Conservation (phyloP, 352 stramenopile genomes). For the Globisporangium ultimum region DNA sequence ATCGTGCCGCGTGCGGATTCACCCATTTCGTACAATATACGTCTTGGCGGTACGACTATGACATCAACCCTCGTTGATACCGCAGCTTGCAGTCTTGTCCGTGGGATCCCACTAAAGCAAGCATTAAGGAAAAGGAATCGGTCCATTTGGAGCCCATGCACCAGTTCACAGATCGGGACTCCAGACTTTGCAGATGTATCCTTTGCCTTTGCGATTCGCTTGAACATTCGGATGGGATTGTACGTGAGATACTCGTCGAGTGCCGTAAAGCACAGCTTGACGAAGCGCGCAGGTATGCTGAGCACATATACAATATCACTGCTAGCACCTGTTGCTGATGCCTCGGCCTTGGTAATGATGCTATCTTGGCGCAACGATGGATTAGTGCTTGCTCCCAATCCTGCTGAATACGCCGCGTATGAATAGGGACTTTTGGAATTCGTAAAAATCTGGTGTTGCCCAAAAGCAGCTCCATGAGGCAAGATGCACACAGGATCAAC, state of each 20-base stretch:
- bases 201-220: conserved; percentile 22
- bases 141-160: conserved; percentile 15
- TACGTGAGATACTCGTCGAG: conserved; percentile 38
- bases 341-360: not conserved
- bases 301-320: conserved; percentile 19
- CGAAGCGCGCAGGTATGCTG: conserved; percentile 24
- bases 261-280: conserved; percentile 20
- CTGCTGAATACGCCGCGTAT: conserved; percentile 29
- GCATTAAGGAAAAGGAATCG: conserved; percentile 19
- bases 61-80: conserved; percentile 15
- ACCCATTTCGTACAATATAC: conserved; percentile 25
- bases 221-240: conserved; percentile 35
- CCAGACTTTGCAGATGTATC: conserved; percentile 1
- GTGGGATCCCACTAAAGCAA: conserved; percentile 21
- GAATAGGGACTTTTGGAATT: conserved; percentile 31
- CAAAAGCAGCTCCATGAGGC: conserved; percentile 30
- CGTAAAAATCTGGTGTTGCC: conserved; percentile 39
- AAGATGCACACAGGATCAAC: conserved; percentile 38
- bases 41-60: conserved; percentile 15
- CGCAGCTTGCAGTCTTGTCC: conserved; percentile 11
- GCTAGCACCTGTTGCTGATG: not conserved
- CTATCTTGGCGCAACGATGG: not conserved
- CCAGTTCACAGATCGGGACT: not conserved
- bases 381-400: not conserved
- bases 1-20: conserved; percentile 16